Base-by-base conservation (phyloP, 106 monocot species). In the Allium sativum region DNA sequence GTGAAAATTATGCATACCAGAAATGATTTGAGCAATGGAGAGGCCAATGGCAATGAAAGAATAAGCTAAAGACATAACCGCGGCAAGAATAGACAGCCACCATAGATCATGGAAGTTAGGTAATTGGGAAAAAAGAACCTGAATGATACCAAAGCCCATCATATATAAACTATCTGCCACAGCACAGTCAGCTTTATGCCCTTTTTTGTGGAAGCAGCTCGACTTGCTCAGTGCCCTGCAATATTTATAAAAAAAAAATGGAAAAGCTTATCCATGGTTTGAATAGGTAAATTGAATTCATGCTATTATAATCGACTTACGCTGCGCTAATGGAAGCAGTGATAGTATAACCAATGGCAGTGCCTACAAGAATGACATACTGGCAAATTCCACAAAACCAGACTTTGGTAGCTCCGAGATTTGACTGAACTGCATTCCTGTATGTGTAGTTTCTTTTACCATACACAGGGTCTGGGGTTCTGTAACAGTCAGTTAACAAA, bases 331-430 rank as follows among this genome's bases (percentile, higher is more conserved):
- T 82, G 13, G 82, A 72, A 17, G 81, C 78, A 0, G 90, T 91
- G 48, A 91, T 83, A 9, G 82, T 86, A 73, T 91, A 91, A 1
- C 90, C 90, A 14, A 91, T 73, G 44, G 80, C 66, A 0, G 72
- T 69, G 44, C 90, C 90, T 19, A 72, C 68, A 8, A 91, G 74
- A 60, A 80, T 91, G 52, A 75, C 48, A 61, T 91, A 91, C 52
- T 91, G 90, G 9, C 62, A 62, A 7, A 63, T 2, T 11, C 71
- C 71, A 52, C 71, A 62, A 11, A 71, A 18, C 45, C 21, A 63
- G 8, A 71, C 55, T 44, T 71, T 52, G 16, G 40, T 40, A 40
- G 51, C 52, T 12, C 64, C 64, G 1, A 65, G 52, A 14, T 65
- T 48, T 15, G 64, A 16, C 40, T n/a, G 22, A 22, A 65, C 64